Evolutionary conservation across 192 early-diverging fungal genomes (phyloP).

Genomic region (Umbelopsis sp.): DNA sequence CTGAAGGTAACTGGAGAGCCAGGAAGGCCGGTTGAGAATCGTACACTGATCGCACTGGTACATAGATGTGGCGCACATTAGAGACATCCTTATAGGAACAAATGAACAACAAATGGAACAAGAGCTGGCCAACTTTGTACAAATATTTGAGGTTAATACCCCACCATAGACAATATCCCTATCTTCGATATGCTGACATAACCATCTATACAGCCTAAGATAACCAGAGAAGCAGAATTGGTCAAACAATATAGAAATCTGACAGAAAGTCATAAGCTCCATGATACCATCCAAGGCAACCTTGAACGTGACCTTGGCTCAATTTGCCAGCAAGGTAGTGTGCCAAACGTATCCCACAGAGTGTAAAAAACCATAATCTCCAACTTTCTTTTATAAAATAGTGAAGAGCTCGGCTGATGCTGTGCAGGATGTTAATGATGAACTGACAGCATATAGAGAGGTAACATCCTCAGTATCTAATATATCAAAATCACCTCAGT

Average conservation of each 20-base stretch:
- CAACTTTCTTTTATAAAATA: background rate
- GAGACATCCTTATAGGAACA: background rate
- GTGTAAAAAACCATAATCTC: background rate
- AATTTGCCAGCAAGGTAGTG: constrained; percentile 1
- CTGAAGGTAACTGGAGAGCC: background rate
- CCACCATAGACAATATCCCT: background rate
- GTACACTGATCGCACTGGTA: background rate
- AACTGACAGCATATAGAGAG: background rate
- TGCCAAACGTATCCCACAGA: no score
- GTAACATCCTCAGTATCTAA: background rate
- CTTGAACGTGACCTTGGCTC: background rate
- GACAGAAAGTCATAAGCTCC: background rate
- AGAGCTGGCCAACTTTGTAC: background rate
- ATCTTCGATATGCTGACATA: background rate
- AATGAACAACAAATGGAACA: background rate
- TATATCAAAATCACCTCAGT: background rate
- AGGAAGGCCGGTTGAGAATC: background rate
- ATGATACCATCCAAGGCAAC: background rate
- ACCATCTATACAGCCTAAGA: background rate
- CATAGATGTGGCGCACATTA: background rate
- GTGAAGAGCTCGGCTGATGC: background rate
- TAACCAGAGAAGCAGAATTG: background rate
- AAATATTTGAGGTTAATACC: background rate
- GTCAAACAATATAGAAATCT: background rate
- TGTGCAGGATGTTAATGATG: background rate